Percentiles rank a stretch among this genome's conserved stretches.
phyloP scores from a whole-genome alignment of 2,329 filamentous ascomycete genomes.

The Verticillium longisporum region DNA sequence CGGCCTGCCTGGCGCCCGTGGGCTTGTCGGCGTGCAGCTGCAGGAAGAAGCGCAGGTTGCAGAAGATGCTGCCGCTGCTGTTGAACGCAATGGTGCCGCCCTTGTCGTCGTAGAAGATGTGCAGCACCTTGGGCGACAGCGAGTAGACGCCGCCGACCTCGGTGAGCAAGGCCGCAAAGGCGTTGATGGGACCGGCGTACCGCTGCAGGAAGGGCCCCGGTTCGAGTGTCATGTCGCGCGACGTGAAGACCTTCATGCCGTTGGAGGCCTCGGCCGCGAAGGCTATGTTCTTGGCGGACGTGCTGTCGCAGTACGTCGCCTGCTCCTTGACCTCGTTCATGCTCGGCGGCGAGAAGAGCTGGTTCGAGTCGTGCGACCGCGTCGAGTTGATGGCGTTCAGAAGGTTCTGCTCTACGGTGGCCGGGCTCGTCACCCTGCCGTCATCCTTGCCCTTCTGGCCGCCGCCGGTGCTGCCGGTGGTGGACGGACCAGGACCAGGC shows the following conservation, averaged over 20 bases:
- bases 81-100: slow-evolving; percentile 93
- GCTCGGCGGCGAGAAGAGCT: slow-evolving; percentile 65
- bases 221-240: slow-evolving; percentile 42
- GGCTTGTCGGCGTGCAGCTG: slow-evolving; percentile 62
- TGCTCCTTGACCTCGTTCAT: slow-evolving; percentile 74
- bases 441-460: slow-evolving; percentile 30
- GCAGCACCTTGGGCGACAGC: slow-evolving; percentile 61
- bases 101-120: slow-evolving; percentile 78
- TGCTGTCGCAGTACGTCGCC: slow-evolving; percentile 78
- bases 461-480: too few species aligned
- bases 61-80: slow-evolving; percentile 78
- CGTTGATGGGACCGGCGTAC: slow-evolving; percentile 56
- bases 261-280: slow-evolving; percentile 64
- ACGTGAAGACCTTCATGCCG: slow-evolving; percentile 68
- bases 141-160: slow-evolving; percentile 69
- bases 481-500: not conserved
- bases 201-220: slow-evolving; percentile 50
- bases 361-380: slow-evolving; percentile 66
- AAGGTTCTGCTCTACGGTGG: slow-evolving; percentile 61
- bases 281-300: slow-evolving; percentile 64
- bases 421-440: slow-evolving; percentile 52
- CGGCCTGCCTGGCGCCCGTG: slow-evolving; percentile 16
- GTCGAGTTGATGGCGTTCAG: slow-evolving; percentile 73
- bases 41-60: slow-evolving; percentile 82
- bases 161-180: slow-evolving; percentile 62